Evolutionary conservation across 441 rosid species (phyloP).

Genomic region (Kokia cookei): DNA sequence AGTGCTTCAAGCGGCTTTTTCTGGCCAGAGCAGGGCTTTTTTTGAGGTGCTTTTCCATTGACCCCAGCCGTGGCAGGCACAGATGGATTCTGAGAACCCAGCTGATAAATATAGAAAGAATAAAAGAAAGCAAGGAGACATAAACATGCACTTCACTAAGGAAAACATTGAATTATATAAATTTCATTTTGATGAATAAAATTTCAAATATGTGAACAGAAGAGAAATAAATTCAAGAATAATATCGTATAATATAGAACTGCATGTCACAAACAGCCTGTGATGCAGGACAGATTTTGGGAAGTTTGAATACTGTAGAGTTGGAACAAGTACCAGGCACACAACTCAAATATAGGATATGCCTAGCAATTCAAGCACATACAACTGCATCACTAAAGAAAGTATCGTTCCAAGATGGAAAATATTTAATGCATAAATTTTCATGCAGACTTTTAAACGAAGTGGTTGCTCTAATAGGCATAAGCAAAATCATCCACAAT

Average conservation of each 20-base stretch:
- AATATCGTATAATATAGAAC: neutral
- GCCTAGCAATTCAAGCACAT: neutral
- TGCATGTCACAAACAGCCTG: neutral
- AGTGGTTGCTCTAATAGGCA: neutral
- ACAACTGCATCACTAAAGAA: neutral
- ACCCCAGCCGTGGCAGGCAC: slow-evolving; percentile 41
- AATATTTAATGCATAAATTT: neutral
- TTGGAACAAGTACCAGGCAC: neutral
- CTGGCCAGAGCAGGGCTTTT: slow-evolving; percentile 62
- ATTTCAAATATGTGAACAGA: neutral
- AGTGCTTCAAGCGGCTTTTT: slow-evolving; percentile 80
- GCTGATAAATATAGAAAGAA: slow-evolving; percentile 32
- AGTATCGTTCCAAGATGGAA: neutral
- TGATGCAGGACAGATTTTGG: neutral
- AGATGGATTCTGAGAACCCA: slow-evolving; percentile 45
- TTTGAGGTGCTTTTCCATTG: slow-evolving; percentile 50
- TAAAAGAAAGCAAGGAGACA: neutral
- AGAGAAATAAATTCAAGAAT: neutral
- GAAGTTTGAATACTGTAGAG: neutral
- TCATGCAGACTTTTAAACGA: neutral
- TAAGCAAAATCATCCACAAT: neutral
- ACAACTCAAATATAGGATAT: neutral
- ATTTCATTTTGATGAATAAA: neutral
- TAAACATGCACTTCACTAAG: neutral
- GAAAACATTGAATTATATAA: neutral